Evolutionary conservation across 768 basidiomycete genomes (phyloP).

Genomic region (Boletus speciosus): DNA sequence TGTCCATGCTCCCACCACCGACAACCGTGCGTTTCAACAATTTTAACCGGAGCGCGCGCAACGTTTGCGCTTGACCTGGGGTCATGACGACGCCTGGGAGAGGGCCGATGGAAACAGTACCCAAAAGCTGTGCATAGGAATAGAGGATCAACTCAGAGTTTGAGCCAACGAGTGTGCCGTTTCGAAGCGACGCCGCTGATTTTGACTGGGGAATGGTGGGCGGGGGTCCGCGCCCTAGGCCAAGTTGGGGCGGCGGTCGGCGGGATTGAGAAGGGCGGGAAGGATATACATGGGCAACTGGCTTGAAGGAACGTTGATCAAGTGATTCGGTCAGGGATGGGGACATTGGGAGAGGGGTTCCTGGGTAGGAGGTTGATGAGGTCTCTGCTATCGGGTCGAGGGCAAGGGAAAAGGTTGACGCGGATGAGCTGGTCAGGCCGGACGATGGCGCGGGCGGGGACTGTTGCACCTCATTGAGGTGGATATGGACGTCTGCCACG

Average conservation of each 20-base stretch:
- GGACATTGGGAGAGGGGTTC: constrained; percentile 32
- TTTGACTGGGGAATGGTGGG: constrained; percentile 20
- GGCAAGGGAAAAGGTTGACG: constrained; percentile 45
- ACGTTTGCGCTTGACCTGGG: constrained; percentile 42
- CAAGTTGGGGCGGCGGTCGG: constrained; percentile 39
- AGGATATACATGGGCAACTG: constrained; percentile 36
- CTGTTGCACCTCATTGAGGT: constrained; percentile 31
- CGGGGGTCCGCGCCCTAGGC: constrained; percentile 45
- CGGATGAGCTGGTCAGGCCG: constrained; percentile 37
- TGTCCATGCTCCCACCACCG: constrained; percentile 78
- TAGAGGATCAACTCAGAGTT: constrained; percentile 75
- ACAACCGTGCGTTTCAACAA: constrained; percentile 44
- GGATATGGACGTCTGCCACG: constrained; percentile 49
- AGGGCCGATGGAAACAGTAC: constrained; percentile 59
- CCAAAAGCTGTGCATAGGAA: constrained; percentile 78
- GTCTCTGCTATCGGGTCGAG: constrained; percentile 49
- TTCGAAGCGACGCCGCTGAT: constrained; percentile 27
- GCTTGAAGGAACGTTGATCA: constrained; percentile 19
- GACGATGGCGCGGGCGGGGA: constrained; percentile 10
- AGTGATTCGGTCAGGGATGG: constrained; percentile 29
- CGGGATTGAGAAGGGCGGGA: constrained; percentile 23
- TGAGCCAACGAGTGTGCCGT: constrained; percentile 44
- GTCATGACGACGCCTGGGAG: constrained; percentile 38
- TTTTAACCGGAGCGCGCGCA: constrained; percentile 47
- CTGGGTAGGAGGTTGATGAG: constrained; percentile 36